Evolutionary conservation across 441 rosid genomes (phyloP).

Genomic region (Syzygium syzygioides): DNA sequence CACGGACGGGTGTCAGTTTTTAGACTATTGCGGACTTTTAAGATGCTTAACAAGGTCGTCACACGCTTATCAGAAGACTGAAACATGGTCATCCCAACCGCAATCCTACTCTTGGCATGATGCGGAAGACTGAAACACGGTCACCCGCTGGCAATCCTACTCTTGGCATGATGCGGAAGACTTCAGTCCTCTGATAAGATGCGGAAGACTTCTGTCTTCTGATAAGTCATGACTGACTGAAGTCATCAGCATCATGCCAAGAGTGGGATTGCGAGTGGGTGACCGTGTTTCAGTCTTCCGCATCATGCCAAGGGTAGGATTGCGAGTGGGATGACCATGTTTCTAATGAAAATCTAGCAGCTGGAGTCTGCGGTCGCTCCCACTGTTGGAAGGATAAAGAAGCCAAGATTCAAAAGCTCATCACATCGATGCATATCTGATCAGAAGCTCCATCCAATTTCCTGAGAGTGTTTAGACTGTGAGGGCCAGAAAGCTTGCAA

Average conservation of each 20-base stretch:
- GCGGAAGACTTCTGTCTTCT: neutral
- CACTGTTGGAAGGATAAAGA: neutral
- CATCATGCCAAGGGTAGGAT: neutral
- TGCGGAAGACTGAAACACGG: too few species aligned
- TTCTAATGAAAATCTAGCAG: neutral
- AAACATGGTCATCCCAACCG: neutral
- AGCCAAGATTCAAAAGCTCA: neutral
- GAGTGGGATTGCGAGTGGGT: too few species aligned
- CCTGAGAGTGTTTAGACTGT: rapidly evolving
- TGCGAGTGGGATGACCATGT: neutral
- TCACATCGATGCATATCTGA: neutral
- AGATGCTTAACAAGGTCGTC: neutral
- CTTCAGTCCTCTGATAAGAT: too few species aligned
- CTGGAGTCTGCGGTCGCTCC: neutral
- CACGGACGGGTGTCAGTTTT: too few species aligned
- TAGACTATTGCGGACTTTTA: neutral
- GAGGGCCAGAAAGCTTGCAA: neutral
- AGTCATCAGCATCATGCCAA: too few species aligned
- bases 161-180: neutral
- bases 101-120: too few species aligned
- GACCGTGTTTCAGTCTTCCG: neutral
- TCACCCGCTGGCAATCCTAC: too few species aligned
- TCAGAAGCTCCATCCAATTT: neutral
- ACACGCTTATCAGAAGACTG: neutral
- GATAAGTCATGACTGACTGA: too few species aligned